These are phyloP conservation scores for Macrolepiota dolichaula DNA, from an alignment of 768 basidiomycete genomes.

Conservation along the genomic window DNA sequence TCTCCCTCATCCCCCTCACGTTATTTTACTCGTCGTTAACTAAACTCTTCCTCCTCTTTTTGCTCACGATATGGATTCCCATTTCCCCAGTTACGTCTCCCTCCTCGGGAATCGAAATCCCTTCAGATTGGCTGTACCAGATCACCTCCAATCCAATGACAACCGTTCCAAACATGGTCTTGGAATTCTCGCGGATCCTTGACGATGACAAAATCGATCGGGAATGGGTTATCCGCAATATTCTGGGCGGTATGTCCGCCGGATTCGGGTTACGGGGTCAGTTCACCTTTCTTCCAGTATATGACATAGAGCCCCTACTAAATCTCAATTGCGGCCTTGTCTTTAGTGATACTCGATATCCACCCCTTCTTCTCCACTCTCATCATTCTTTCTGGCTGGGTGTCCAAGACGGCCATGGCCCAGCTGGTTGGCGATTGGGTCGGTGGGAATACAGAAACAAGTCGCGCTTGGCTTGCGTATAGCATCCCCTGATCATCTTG, in stretches of 20 bases:
- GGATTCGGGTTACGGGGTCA: constrained; percentile 82
- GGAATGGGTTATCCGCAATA: constrained; percentile 81
- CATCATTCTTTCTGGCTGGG: constrained; percentile 77
- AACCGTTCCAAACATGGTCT: constrained; percentile 16
- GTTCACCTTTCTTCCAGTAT: constrained; percentile 13
- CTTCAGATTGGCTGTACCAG: constrained; percentile 24
- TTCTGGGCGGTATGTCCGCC: constrained; percentile 83
- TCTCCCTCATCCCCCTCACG: constrained; percentile 74
- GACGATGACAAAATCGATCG: constrained; percentile 76
- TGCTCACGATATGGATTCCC: constrained; percentile 78
- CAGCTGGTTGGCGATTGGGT: constrained; percentile 65
- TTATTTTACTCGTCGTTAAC: constrained; percentile 82
- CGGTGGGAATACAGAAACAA: constrained; percentile 49
- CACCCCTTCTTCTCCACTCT: constrained; percentile 71
- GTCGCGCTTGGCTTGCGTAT: constrained; percentile 78
- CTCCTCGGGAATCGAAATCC: constrained; percentile 21
- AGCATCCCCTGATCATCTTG: constrained; percentile 58
- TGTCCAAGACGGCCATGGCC: constrained; percentile 61
- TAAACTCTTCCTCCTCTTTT: constrained; percentile 79
- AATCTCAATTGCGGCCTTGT: background rate
- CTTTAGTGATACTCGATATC: constrained; percentile 70
- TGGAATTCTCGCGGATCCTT: constrained; percentile 48
- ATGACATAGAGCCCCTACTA: background rate
- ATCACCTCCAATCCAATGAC: constrained; percentile 28
- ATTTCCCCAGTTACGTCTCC: constrained; percentile 23